Conservation (phyloP, 352 stramenopile genomes). For the Phytophthora foliorum region DNA sequence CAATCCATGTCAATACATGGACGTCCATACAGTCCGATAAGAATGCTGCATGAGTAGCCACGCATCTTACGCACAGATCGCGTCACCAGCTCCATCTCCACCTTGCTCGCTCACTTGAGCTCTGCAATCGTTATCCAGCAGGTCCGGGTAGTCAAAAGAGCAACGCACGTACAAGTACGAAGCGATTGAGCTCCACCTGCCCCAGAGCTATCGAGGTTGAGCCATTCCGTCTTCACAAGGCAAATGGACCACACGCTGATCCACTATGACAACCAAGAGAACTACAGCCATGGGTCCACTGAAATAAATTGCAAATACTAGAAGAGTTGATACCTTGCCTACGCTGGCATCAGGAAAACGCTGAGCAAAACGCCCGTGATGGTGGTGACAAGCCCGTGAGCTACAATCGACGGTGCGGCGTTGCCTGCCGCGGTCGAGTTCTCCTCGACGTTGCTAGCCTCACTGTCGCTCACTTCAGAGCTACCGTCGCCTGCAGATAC, state of each 20-base stretch:
- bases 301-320: constrained; percentile 36
- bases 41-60: constrained; percentile 1
- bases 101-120: no score
- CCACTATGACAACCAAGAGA: constrained; percentile 3
- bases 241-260: background rate
- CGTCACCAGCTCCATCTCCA: background rate
- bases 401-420: background rate
- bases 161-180: no score
- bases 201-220: no score
- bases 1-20: background rate
- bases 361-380: constrained; percentile 11
- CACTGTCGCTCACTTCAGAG: constrained; percentile 30
- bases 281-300: background rate
- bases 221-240: background rate
- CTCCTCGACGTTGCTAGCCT: constrained; percentile 25
- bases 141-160: no score
- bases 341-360: constrained; percentile 20
- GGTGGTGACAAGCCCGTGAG: background rate
- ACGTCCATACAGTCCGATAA: constrained; percentile 10
- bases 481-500: constrained; percentile 34
- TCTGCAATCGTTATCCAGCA: no score
- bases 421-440: constrained; percentile 22
- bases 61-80: background rate
- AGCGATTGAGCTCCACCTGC: no score
- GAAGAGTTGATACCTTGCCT: background rate